Base-by-base conservation (phyloP, 495 filamentous ascomycete species). In the Talaromyces thailandensis region DNA sequence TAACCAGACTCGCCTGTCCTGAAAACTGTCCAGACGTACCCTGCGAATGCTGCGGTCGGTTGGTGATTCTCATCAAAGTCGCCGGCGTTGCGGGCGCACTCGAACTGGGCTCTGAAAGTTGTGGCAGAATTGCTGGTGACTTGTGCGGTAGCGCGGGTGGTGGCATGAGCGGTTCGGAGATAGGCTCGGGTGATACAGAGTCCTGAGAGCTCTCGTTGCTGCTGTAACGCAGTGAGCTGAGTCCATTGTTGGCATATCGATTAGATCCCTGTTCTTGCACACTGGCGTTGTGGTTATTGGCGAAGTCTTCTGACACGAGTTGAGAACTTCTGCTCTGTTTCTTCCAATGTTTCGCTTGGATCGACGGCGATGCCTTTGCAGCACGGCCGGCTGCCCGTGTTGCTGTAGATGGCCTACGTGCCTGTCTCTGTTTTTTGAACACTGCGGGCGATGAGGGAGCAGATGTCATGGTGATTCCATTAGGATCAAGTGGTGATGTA, bases 361-460 rank as follows among this genome's bases (percentile, higher is more conserved):
- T 87, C 43, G 91, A 92, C 1, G 93, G 92, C 3, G 91, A 96
- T 70, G 93, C 89, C 60, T 88, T 86, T 37, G 89, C 80, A 8
- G 68, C 72, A 6, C 75, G 73, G 29, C 73, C 75, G 11, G 72
- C 68, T 9, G 77, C 70, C 12, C 78, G 70, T 3, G 76, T 70
- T n/a, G 74, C 70, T 14, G 68, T 72, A 11, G 78, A 78, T 16
- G 74, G 71, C n/a, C 71, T 72, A 14, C 73, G 75, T 55, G 73
- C 71, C 40, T 72, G 71, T 69, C 73, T 32, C 18, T 57, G 55
- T 35, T 57, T 81, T 55, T 66, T 73, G 4, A 71, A 63, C 65
- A 77, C 68, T 51, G 67, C 70, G 31, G 67, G 67, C 16, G 73
- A 72, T 11, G 65, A 65, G 2, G 69, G 67, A 26, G 75, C 68